These are phyloP conservation scores for Cardamine occulta DNA, from an alignment of 345 rosid species.

Conservation along the genomic window DNA sequence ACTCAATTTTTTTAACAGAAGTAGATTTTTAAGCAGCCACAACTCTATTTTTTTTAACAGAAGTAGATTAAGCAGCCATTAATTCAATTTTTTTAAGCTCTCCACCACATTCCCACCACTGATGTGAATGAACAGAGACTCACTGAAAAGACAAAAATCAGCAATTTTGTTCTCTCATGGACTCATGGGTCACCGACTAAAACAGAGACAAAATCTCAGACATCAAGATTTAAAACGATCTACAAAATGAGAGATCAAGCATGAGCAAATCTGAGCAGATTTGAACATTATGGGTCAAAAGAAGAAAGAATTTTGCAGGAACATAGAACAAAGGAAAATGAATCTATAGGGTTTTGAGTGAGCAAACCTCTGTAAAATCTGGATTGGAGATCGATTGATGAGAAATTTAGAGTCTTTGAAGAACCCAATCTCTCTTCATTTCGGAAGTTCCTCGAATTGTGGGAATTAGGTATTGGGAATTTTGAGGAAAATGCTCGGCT, in stretches of 20 bases:
- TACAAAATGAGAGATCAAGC: slow-evolving; percentile 34
- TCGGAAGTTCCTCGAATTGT: not conserved
- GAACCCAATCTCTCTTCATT: slow-evolving; percentile 22
- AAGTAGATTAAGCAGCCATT: slow-evolving; percentile 24
- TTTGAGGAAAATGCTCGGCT: slow-evolving; percentile 22
- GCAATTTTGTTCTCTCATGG: slow-evolving; percentile 33
- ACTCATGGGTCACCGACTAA: slow-evolving; percentile 39
- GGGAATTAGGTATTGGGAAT: slow-evolving; percentile 16
- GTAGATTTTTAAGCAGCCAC: not conserved
- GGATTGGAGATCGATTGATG: slow-evolving; percentile 15
- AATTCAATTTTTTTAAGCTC: slow-evolving; percentile 20
- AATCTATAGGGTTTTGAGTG: slow-evolving; percentile 31
- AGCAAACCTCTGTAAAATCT: slow-evolving; percentile 39
- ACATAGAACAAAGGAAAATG: slow-evolving; percentile 1
- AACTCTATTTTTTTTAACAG: not conserved
- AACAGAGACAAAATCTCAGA: slow-evolving; percentile 6
- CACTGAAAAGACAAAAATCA: slow-evolving; percentile 18
- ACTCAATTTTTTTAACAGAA: not conserved
- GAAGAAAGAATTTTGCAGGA: not conserved
- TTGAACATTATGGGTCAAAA: slow-evolving; percentile 5
- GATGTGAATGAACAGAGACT: slow-evolving; percentile 1
- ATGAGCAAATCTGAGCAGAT: slow-evolving; percentile 36
- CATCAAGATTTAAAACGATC: slow-evolving; percentile 27
- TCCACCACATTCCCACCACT: slow-evolving; percentile 31
- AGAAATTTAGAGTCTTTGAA: slow-evolving; percentile 18